Evolutionary conservation across 345 rosid genomes (phyloP).

Genomic region (Cardamine chenopodiifolia): DNA sequence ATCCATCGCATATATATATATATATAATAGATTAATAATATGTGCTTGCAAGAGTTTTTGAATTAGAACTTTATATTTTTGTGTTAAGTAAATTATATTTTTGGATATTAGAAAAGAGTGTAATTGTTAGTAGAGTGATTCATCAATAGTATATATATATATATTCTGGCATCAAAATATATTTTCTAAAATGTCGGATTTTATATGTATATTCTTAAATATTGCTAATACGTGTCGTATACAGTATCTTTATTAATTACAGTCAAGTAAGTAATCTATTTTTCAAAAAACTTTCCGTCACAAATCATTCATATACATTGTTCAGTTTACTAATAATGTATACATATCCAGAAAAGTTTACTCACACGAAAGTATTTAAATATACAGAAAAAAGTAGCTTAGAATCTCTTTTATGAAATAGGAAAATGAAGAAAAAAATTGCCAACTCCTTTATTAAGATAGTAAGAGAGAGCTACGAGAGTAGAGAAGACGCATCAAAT

Average conservation of each 20-base stretch:
- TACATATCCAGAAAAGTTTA: slow-evolving; percentile 31
- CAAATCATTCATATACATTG: slow-evolving; percentile 27
- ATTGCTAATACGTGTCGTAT: slow-evolving; percentile 19
- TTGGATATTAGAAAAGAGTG: too few species aligned
- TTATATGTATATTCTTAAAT: neutral
- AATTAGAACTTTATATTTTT: too few species aligned
- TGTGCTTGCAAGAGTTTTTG: too few species aligned
- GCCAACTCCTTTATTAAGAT: slow-evolving; percentile 43
- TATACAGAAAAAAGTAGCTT: slow-evolving; percentile 22
- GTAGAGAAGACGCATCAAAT: slow-evolving; percentile 37
- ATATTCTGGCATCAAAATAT: too few species aligned
- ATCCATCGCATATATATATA: too few species aligned
- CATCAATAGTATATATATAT: too few species aligned
- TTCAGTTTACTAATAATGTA: slow-evolving; percentile 30
- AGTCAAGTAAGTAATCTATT: slow-evolving; percentile 1
- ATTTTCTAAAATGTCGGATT: neutral
- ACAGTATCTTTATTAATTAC: neutral
- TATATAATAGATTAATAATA: too few species aligned
- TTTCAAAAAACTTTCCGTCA: slow-evolving; percentile 3
- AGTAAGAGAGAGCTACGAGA: slow-evolving; percentile 27
- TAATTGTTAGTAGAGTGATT: too few species aligned
- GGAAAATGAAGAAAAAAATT: neutral
- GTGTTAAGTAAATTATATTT: too few species aligned
- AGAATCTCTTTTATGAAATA: slow-evolving; percentile 18
- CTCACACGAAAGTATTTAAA: neutral